Conservation (phyloP, 176 grass and related monocot genomes). For the Oryza glumipatula region DNA sequence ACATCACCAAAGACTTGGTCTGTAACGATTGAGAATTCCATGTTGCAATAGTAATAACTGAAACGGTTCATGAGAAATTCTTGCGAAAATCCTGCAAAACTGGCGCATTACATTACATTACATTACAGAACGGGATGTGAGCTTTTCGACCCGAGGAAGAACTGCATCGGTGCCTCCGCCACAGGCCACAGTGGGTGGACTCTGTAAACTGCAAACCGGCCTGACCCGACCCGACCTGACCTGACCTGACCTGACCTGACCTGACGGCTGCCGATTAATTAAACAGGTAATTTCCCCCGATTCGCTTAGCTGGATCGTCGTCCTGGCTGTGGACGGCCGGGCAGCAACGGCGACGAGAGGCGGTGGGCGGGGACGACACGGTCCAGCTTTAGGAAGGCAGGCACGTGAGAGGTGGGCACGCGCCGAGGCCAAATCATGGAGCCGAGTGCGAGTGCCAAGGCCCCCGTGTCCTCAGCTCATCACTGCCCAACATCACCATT, state of each 20-base stretch:
- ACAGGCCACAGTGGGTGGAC: not conserved
- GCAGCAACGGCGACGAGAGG: constrained; percentile 26
- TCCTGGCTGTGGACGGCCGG: not conserved
- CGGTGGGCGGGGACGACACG: constrained; percentile 1
- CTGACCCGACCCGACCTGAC: not conserved
- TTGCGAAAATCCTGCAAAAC: not conserved
- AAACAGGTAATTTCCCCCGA: not conserved
- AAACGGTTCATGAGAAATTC: too few relatives aligned
- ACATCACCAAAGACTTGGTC: not conserved
- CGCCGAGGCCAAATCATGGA: constrained; percentile 7
- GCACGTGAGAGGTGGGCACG: constrained; percentile 47
- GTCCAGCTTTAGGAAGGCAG: constrained; percentile 34
- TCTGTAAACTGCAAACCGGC: not conserved
- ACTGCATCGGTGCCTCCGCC: not conserved
- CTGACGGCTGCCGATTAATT: not conserved
- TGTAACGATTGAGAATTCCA: too few relatives aligned
- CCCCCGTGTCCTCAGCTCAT: constrained; percentile 10
- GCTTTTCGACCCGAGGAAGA: not conserved
- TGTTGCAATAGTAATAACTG: too few relatives aligned
- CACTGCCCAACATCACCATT: not conserved
- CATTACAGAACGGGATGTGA: not conserved
- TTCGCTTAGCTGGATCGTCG: not conserved
- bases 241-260: not conserved
- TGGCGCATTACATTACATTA: too few relatives aligned
- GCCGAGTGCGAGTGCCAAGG: not conserved